These are phyloP conservation scores for Amaranthus hypochondriacus DNA, from an alignment of 148 eudicot genomes.

Conservation along the genomic window DNA sequence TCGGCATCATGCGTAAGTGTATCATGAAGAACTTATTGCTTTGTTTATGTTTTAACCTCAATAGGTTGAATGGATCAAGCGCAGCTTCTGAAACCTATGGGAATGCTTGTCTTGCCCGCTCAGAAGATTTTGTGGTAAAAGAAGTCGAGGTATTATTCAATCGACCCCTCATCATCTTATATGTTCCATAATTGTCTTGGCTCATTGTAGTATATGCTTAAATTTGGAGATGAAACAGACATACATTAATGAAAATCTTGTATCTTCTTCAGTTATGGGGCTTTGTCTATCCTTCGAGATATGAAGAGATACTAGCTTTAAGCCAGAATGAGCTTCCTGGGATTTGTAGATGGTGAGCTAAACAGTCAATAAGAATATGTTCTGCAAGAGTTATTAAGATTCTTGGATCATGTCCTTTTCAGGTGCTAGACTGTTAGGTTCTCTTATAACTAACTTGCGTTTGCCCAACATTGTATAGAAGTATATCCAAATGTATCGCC, in stretches of 20 bases:
- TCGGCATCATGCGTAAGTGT: background rate
- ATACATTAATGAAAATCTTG: background rate
- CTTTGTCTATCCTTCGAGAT: constrained; percentile 80
- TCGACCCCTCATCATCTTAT: background rate
- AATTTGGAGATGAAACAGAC: background rate
- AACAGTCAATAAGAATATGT: background rate
- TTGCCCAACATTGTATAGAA: constrained; percentile 10
- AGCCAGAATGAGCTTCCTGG: constrained; percentile 76
- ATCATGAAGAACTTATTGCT: constrained; percentile 3
- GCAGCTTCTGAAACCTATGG: constrained; percentile 91
- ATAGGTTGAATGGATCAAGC: constrained; percentile 81
- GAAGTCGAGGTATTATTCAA: constrained; percentile 67
- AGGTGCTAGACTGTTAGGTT: constrained; percentile 10
- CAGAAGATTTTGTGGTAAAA: constrained; percentile 79
- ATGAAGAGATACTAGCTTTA: constrained; percentile 58
- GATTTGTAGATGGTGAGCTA: constrained; percentile 55
- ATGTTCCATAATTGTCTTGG: background rate
- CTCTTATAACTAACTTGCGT: constrained; percentile 18
- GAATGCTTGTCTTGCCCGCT: constrained; percentile 66
- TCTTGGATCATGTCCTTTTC: constrained; percentile 3
- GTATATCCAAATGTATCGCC: background rate
- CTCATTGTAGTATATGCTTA: background rate
- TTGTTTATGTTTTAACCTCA: constrained; percentile 1
- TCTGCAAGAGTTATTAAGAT: constrained; percentile 1
- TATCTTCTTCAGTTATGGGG: constrained; percentile 76